Conservation (phyloP, 495 filamentous ascomycete genomes). For the Pyronema domesticum region DNA sequence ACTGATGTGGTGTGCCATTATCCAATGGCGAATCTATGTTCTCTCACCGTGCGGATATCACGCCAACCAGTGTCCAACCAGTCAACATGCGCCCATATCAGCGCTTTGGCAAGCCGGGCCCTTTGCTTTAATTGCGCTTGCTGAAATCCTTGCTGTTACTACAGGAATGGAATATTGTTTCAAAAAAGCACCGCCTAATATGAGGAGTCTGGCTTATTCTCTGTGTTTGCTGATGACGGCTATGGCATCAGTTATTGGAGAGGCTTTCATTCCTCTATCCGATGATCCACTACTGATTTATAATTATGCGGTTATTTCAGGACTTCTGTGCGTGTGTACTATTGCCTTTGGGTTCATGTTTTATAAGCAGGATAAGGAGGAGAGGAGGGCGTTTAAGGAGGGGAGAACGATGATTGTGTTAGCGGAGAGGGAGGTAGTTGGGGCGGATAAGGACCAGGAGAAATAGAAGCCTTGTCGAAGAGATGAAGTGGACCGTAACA, state of each 20-base stretch:
- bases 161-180: conserved; percentile 58
- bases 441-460: too few species aligned
- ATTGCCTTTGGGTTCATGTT: too few species aligned
- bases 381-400: background rate
- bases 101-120: conserved; percentile 38
- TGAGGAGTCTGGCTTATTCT: conserved; percentile 50
- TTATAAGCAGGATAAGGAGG: too few species aligned
- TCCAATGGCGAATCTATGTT: conserved; percentile 56
- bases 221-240: conserved; percentile 45
- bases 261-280: conserved; percentile 40
- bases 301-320: conserved; percentile 28
- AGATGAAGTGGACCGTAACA: too few species aligned
- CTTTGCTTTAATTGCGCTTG: conserved; percentile 39
- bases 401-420: too few species aligned
- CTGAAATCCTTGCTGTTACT: conserved; percentile 51
- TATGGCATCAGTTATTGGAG: conserved; percentile 40
- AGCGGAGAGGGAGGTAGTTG: too few species aligned
- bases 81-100: conserved; percentile 25
- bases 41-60: conserved; percentile 30
- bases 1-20: conserved; percentile 47
- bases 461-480: too few species aligned
- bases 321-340: conserved; percentile 1
- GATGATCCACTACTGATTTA: conserved; percentile 41
- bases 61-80: background rate
- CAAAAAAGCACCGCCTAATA: conserved; percentile 47